Evolutionary conservation across 2,329 filamentous ascomycete species (phyloP).

Genomic region (Pseudogymnoascus pannorum): DNA sequence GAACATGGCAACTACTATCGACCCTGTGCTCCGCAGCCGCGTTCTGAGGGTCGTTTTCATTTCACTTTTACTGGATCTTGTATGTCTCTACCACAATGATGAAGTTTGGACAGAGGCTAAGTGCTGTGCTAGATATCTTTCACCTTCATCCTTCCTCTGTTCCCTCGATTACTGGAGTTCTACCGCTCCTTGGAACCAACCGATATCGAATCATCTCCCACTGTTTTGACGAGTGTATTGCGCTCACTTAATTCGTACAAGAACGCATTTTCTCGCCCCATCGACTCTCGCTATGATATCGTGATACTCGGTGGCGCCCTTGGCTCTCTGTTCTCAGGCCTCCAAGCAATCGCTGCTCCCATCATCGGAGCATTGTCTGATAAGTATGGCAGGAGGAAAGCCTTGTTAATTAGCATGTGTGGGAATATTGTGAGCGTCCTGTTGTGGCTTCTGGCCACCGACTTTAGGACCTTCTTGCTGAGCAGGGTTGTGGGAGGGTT

Average conservation of each 20-base stretch:
- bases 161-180: constrained; percentile 91
- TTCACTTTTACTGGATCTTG: constrained; percentile 82
- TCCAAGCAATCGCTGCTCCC: constrained; percentile 88
- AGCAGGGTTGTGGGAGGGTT: constrained; percentile 86
- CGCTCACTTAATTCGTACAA: constrained; percentile 89
- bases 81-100: constrained; percentile 37
- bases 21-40: constrained; percentile 59
- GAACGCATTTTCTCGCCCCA: constrained; percentile 80
- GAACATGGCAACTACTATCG: constrained; percentile 33
- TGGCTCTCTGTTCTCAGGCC: constrained; percentile 82
- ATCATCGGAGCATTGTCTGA: constrained; percentile 87
- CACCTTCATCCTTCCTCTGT: constrained; percentile 94
- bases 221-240: constrained; percentile 72
- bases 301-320: constrained; percentile 89
- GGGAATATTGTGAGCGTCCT: constrained; percentile 91
- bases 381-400: constrained; percentile 75
- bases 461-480: constrained; percentile 94
- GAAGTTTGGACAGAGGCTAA: constrained; percentile 10
- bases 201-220: constrained; percentile 41
- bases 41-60: constrained; percentile 84
- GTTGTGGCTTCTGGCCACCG: constrained; percentile 86
- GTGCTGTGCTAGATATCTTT: constrained; percentile 71
- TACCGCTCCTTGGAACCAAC: constrained; percentile 74
- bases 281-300: constrained; percentile 95
- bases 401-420: constrained; percentile 82